Conservation (phyloP, 1,139 yeast species). For the Pichia sp. region DNA sequence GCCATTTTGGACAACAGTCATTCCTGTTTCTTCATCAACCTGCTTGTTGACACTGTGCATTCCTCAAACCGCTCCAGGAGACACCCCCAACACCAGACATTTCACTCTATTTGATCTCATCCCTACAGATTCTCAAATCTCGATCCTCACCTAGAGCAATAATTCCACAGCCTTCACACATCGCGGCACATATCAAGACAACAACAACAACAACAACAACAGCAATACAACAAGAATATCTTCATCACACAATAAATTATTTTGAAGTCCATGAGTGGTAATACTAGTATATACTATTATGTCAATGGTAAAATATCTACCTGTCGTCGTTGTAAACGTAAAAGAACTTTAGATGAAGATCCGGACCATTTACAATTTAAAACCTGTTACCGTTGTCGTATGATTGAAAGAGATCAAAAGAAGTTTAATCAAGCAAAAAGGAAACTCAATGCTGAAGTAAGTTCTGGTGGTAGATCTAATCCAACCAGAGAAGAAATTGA, state of each 20-base stretch:
- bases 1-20: neutral
- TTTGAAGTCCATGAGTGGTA: slow-evolving; percentile 1
- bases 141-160: neutral
- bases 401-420: slow-evolving; percentile 44
- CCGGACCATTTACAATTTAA: slow-evolving; percentile 52
- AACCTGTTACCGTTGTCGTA: slow-evolving; percentile 55
- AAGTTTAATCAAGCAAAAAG: slow-evolving; percentile 27
- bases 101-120: neutral
- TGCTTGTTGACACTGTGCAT: neutral
- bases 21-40: neutral
- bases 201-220: neutral
- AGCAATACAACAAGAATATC: too few species aligned
- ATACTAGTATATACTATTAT: slow-evolving; percentile 20
- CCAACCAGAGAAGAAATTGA: slow-evolving; percentile 18
- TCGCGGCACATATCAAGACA: neutral
- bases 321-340: slow-evolving; percentile 55
- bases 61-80: neutral
- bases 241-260: too few species aligned
- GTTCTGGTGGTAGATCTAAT: slow-evolving; percentile 12
- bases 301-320: slow-evolving; percentile 28
- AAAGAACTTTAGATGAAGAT: slow-evolving; percentile 54
- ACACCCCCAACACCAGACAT: neutral
- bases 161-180: neutral
- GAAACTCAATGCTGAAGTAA: slow-evolving; percentile 14
- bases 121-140: neutral